These are phyloP conservation scores for Diaporthe humulicola DNA, from an alignment of 2,329 filamentous ascomycete species.

Conservation along the genomic window DNA sequence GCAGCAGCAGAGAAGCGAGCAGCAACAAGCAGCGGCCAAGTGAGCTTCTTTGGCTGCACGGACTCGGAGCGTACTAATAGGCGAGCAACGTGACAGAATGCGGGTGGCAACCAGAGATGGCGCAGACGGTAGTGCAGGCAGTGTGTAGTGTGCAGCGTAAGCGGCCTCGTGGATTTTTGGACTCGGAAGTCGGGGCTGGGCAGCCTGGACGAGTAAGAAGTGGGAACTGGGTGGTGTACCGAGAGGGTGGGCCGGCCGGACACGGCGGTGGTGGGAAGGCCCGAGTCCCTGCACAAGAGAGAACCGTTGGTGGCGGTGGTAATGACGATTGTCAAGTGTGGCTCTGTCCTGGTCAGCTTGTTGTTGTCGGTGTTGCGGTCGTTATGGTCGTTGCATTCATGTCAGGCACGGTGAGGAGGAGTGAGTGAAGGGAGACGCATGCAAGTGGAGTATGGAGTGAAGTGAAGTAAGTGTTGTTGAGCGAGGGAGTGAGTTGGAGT, in stretches of 20 bases:
- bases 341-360: slow-evolving; percentile 8
- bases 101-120: slow-evolving; percentile 8
- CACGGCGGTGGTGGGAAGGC: slow-evolving; percentile 13
- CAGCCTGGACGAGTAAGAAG: slow-evolving; percentile 28
- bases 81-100: slow-evolving; percentile 18
- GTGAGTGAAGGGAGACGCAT: not conserved
- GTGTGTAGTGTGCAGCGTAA: not conserved
- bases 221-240: slow-evolving; percentile 20
- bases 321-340: not conserved
- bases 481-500: not conserved
- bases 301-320: not conserved
- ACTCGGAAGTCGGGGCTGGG: slow-evolving; percentile 25
- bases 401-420: not conserved
- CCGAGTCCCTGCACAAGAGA: slow-evolving; percentile 6
- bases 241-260: slow-evolving; percentile 30
- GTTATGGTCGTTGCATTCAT: not conserved
- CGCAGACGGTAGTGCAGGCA: not conserved
- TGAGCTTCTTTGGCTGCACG: slow-evolving; percentile 19
- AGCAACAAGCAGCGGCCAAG: slow-evolving; percentile 4
- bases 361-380: not conserved
- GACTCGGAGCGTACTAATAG: slow-evolving; percentile 1
- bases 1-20: not conserved
- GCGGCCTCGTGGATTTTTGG: slow-evolving; percentile 7
- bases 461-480: slow-evolving; percentile 7
- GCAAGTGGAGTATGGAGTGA: not conserved